phyloP scores from a whole-genome alignment of 2,329 filamentous ascomycete species.

The Metarhizium rileyi region DNA sequence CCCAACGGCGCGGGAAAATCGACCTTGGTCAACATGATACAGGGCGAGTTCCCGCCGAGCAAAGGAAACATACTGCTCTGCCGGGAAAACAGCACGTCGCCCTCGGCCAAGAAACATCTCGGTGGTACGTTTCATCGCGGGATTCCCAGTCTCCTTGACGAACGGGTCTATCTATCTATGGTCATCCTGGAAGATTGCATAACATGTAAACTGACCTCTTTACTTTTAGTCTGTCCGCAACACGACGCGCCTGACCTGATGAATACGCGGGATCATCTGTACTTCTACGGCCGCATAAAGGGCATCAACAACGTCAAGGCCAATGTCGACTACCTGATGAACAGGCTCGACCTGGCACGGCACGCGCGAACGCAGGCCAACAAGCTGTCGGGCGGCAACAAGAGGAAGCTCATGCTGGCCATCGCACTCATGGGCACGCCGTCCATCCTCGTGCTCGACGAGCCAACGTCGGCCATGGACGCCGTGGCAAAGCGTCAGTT shows the following conservation, averaged over 20 bases:
- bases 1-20: constrained; percentile 84
- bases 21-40: constrained; percentile 73
- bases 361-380: constrained; percentile 63
- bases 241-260: constrained; percentile 76
- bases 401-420: constrained; percentile 71
- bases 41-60: constrained; percentile 65
- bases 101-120: constrained; percentile 55
- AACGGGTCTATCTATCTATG: too few relatives aligned
- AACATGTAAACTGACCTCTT: constrained; percentile 34
- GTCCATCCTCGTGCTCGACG: constrained; percentile 70
- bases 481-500: constrained; percentile 78
- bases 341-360: constrained; percentile 59
- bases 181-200: background rate
- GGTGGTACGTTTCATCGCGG: constrained; percentile 40
- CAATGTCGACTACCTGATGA: constrained; percentile 63
- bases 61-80: constrained; percentile 59
- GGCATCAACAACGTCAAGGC: constrained; percentile 61
- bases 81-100: constrained; percentile 49
- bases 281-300: constrained; percentile 72
- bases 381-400: constrained; percentile 75
- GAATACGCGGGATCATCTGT: constrained; percentile 70
- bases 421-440: constrained; percentile 85
- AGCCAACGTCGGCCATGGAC: constrained; percentile 76
- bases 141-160: too few relatives aligned
- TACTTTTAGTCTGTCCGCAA: constrained; percentile 65